phyloP scores from a whole-genome alignment of 202 grass and related monocot species.

The Schoenoplectus tabernaemontani region DNA sequence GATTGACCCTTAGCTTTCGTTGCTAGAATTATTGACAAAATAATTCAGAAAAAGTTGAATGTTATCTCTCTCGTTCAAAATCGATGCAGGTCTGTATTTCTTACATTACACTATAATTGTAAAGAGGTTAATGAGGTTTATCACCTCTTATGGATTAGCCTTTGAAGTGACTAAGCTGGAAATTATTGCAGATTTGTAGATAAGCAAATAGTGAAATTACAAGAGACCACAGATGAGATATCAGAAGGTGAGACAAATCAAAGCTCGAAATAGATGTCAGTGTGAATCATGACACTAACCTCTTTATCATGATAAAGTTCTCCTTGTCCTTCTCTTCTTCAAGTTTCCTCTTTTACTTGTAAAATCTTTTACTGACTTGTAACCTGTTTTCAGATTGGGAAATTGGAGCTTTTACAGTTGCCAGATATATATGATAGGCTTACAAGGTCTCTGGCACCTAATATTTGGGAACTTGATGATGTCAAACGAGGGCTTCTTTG shows the following conservation, averaged over 20 bases:
- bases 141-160: not conserved
- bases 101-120: conserved; percentile 3
- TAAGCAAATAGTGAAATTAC: conserved; percentile 90
- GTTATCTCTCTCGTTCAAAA: conserved; percentile 63
- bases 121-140: not conserved
- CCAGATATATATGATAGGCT: conserved; percentile 89
- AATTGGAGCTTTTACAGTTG: conserved; percentile 82
- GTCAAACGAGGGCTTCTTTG: conserved; percentile 97
- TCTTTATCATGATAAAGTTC: conserved; percentile 54
- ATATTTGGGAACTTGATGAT: conserved; percentile 98
- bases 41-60: not conserved
- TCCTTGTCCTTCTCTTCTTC: not conserved
- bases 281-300: conserved; percentile 34
- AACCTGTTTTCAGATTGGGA: conserved; percentile 54
- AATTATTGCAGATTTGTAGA: conserved; percentile 63
- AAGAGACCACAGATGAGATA: conserved; percentile 97
- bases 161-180: conserved; percentile 2
- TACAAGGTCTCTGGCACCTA: conserved; percentile 80
- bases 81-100: conserved; percentile 62
- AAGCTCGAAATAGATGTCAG: conserved; percentile 74
- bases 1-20: not conserved
- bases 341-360: not conserved
- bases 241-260: conserved; percentile 83
- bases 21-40: not conserved
- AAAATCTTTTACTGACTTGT: conserved; percentile 17